phyloP scores from a whole-genome alignment of 768 basidiomycete species.

The Russula dissimulans region DNA sequence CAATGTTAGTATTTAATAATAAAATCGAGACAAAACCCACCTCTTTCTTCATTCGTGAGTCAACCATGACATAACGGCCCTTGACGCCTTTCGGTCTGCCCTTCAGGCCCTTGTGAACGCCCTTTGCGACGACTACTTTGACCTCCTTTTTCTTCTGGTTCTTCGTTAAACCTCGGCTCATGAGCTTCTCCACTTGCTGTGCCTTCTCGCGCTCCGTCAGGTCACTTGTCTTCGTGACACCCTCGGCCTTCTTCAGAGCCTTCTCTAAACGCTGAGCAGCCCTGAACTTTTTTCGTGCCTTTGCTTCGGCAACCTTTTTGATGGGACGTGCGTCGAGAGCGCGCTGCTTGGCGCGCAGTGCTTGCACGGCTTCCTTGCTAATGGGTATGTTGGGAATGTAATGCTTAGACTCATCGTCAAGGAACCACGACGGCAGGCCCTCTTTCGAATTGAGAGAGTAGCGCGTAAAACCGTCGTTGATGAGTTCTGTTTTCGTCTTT shows the following conservation, averaged over 20 bases:
- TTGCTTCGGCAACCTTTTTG: slow-evolving; percentile 98
- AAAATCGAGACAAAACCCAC: slow-evolving; percentile 31
- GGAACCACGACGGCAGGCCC: slow-evolving; percentile 89
- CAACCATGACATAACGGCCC: slow-evolving; percentile 92
- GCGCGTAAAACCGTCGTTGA: slow-evolving; percentile 94
- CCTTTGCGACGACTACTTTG: slow-evolving; percentile 88
- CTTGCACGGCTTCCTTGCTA: slow-evolving; percentile 88
- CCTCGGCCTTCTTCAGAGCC: slow-evolving; percentile 93
- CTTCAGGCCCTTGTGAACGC: slow-evolving; percentile 79
- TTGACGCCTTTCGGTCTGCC: slow-evolving; percentile 95
- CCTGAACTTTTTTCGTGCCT: slow-evolving; percentile 91
- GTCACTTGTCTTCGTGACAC: slow-evolving; percentile 78
- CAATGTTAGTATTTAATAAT: neutral
- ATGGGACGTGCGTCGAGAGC: slow-evolving; percentile 95
- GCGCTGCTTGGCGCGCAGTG: slow-evolving; percentile 81
- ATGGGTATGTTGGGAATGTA: slow-evolving; percentile 95
- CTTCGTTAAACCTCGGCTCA: slow-evolving; percentile 68
- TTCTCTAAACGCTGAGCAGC: slow-evolving; percentile 80
- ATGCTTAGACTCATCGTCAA: slow-evolving; percentile 89
- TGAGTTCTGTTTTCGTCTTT: slow-evolving; percentile 77
- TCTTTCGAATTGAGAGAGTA: slow-evolving; percentile 90
- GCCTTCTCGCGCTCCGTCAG: slow-evolving; percentile 95
- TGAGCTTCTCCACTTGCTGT: slow-evolving; percentile 83
- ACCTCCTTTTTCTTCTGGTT: slow-evolving; percentile 67
- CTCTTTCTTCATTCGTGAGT: slow-evolving; percentile 90